Evolutionary conservation across 1,139 yeast genomes (phyloP).

Genomic region (Geotrichum cucujoidarum): DNA sequence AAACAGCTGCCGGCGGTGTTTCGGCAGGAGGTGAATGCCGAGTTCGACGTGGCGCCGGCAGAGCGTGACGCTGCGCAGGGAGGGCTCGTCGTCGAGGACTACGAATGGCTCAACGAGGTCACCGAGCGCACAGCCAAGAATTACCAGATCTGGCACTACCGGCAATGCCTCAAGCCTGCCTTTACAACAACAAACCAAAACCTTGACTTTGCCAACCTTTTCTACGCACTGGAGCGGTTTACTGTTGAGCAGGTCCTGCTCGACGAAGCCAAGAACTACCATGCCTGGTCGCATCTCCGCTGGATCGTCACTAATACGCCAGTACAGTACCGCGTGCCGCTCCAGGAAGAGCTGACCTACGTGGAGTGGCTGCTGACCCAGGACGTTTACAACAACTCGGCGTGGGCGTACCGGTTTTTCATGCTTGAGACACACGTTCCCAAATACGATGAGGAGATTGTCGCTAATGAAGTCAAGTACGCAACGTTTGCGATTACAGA

Average conservation of each 20-base stretch:
- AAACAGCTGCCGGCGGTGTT: constrained; percentile 21
- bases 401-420: constrained; percentile 86
- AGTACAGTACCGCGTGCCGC: constrained; percentile 13
- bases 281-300: constrained; percentile 88
- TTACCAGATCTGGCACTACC: constrained; percentile 93
- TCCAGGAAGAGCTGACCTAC: constrained; percentile 48
- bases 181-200: background rate
- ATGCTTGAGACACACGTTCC: constrained; percentile 32
- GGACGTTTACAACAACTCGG: constrained; percentile 86
- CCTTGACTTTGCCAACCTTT: constrained; percentile 20
- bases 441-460: background rate
- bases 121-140: constrained; percentile 79
- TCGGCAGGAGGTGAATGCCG: background rate
- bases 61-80: background rate
- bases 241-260: constrained; percentile 61
- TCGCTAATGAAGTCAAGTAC: constrained; percentile 44
- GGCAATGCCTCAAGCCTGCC: constrained; percentile 44
- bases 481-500: constrained; percentile 44
- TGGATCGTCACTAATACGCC: constrained; percentile 52
- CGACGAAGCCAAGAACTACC: constrained; percentile 85
- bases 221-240: constrained; percentile 55
- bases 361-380: constrained; percentile 46
- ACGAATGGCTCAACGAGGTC: constrained; percentile 69
- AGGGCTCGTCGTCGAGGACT: constrained; percentile 29
- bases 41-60: background rate